Conservation (phyloP, 2,329 filamentous ascomycete species). For the Xylariaceae sp. region DNA sequence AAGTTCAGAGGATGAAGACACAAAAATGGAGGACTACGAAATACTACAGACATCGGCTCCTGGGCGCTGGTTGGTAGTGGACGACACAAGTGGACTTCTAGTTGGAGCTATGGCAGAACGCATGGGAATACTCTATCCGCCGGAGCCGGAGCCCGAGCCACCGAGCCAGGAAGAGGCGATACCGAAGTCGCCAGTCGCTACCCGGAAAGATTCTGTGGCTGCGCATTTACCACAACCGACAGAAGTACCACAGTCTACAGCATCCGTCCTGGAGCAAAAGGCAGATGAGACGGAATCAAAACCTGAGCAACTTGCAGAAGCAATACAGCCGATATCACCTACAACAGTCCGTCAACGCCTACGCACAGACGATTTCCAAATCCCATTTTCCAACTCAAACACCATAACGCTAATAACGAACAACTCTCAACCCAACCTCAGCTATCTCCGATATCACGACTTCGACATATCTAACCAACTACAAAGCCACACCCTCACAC, state of each 20-base stretch:
- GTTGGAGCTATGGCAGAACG: slow-evolving; percentile 82
- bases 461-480: slow-evolving; percentile 70
- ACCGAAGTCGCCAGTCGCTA: background rate
- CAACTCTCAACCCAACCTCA: slow-evolving; percentile 83
- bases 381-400: slow-evolving; percentile 66
- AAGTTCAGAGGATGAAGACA: slow-evolving; percentile 16
- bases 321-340: slow-evolving; percentile 3
- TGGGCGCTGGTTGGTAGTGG: slow-evolving; percentile 75
- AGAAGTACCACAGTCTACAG: background rate
- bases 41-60: slow-evolving; percentile 8
- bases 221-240: background rate
- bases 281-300: slow-evolving; percentile 3
- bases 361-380: slow-evolving; percentile 47
- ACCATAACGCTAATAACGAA: slow-evolving; percentile 77
- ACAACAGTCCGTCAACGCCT: slow-evolving; percentile 2
- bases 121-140: slow-evolving; percentile 71
- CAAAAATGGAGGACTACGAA: slow-evolving; percentile 23
- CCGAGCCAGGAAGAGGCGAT: slow-evolving; percentile 3
- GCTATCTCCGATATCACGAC: slow-evolving; percentile 82
- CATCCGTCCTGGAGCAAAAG: background rate
- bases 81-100: slow-evolving; percentile 80
- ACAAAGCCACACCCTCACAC: slow-evolving; percentile 57
- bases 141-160: slow-evolving; percentile 19
- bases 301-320: slow-evolving; percentile 8
- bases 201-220: background rate